Base-by-base conservation (phyloP, 225 moss, liverwort and hornwort genomes). In the Antitrichia curtipendula region DNA sequence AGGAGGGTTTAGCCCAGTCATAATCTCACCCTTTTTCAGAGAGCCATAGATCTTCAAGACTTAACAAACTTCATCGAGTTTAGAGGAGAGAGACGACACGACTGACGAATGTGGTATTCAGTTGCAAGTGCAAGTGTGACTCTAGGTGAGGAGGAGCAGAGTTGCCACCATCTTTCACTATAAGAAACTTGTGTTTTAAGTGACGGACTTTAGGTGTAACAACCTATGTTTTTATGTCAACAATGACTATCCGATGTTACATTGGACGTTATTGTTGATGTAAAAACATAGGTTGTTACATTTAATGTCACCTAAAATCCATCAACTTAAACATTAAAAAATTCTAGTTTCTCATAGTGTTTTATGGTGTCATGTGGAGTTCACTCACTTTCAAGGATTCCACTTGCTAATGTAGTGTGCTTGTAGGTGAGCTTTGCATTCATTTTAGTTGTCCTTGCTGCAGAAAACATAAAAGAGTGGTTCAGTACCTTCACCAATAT, bases 381-480 rank as follows among this genome's bases (percentile, higher is more conserved):
- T 50, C 14, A 85, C 88, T 88, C 80, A 92, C 92, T 56, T 20
- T 84, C 23, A 5, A 88, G 41, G 57, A 41, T n/a, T 59, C 86
- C 86, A 86, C 90, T 92, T 16, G 16, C 57, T 12, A 64, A 50
- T 64, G 62, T 71, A 43, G 81, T 72, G 29, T 92, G 88, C 76
- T 86, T 90, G 83, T 88, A 92, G 19, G 50, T 90, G 49, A 92
- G 71, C 52, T 81, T 81, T 7, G 90, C 90, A 54, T 24, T 22
- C 50, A 88, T 70, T 58, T 32, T 54, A 23, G 92, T 18, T 17
- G 80, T 86, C 83, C 3, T 88, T 16, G 88, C 92, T 92, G 84
- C 86, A 81, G 13, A 43, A 45, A 77, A 53, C 41, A 77, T 20
- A 23, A 62, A 64, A 50, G 5, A n/a, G 12, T 20, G 4, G 6